Base-by-base conservation (phyloP, 2,329 filamentous ascomycete species). In the Xylaria digitata region DNA sequence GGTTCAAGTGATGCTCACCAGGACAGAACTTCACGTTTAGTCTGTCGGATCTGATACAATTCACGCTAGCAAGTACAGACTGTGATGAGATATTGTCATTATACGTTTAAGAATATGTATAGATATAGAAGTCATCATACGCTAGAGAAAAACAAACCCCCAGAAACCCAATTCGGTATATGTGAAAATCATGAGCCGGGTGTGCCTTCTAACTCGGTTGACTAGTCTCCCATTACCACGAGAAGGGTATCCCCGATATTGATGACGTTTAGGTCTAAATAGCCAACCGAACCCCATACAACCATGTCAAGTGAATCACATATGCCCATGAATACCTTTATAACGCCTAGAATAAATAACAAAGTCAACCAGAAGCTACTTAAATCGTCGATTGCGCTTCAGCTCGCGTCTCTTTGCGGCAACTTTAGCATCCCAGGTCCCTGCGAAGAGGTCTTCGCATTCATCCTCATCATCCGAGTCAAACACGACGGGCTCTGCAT, bases 401-500 rank as follows among this genome's bases (percentile, higher is more conserved):
- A 78, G 78, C 23, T 75, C 78, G 59, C 85, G 80, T 59, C 85
- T 80, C 73, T 78, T 81, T 1, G 83, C 83, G 13, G 84, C 86
- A 0, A 78, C 78, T 26, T 83, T 82, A 1, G 86, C 79, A 72
- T 90, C 84, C 89, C 89, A 91, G 4, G 81, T 81, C 0, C 89
- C 89, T 0, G 83, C 79, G 76, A 91, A 91, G 40, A 91, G 79
- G 49, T 90, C 88, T 62, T 90, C 88, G 59, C 89, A 90, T 74
- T 91, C 89, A 45, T 90, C 87, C 66, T 90, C 87, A 68, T 90
- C 86, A 8, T 86, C 85, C 23, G 86, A 89, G 78, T 90, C 86
- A 71, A 90, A 90, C 46, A 83, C 80, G 17, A 89, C 73, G 30
- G 80, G 77, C 3, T 78, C 78, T 13, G 66, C 68, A 7, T 67